A percentile compares a stretch with the other conserved stretches of the same genome.
Evolutionary conservation across 2,329 filamentous ascomycete species (phyloP).

Genomic region (Alternaria postmessia): DNA sequence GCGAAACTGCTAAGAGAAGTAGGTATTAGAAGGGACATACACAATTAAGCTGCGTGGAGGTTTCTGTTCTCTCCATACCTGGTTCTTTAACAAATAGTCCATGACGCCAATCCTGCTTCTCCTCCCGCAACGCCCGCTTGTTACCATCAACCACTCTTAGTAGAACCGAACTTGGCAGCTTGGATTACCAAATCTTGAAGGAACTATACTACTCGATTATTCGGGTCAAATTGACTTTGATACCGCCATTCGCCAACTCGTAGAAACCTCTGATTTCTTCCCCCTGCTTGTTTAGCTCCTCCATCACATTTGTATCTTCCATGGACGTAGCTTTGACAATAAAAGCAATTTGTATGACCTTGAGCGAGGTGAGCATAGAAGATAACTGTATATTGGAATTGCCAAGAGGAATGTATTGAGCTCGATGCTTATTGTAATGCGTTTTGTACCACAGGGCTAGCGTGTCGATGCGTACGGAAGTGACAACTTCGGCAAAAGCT

Average conservation of each 20-base stretch:
- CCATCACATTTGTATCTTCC: not conserved
- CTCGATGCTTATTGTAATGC: not conserved
- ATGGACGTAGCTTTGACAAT: not conserved
- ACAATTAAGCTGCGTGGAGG: too few relatives aligned
- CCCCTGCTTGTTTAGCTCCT: not conserved
- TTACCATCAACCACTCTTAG: too few relatives aligned
- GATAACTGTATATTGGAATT: not conserved
- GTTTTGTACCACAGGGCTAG: not conserved
- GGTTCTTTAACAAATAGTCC: not conserved
- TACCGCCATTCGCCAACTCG: not conserved
- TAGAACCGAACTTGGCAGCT: too few relatives aligned
- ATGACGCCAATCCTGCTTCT: not conserved
- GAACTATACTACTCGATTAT: not conserved
- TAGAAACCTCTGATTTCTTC: not conserved
- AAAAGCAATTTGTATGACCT: not conserved
- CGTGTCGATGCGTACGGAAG: not conserved
- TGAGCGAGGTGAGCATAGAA: not conserved
- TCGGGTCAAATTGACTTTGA: not conserved
- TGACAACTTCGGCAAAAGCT: not conserved
- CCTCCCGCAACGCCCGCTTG: too few relatives aligned
- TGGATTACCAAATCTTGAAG: not conserved
- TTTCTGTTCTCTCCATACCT: too few relatives aligned
- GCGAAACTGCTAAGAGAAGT: conserved; percentile 21
- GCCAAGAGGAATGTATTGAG: not conserved
- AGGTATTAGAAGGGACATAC: too few relatives aligned